Percentiles rank a stretch among this genome's conserved stretches.
phyloP scores from a whole-genome alignment of 1,284 basidiomycete genomes.

The Pterula multifida region DNA sequence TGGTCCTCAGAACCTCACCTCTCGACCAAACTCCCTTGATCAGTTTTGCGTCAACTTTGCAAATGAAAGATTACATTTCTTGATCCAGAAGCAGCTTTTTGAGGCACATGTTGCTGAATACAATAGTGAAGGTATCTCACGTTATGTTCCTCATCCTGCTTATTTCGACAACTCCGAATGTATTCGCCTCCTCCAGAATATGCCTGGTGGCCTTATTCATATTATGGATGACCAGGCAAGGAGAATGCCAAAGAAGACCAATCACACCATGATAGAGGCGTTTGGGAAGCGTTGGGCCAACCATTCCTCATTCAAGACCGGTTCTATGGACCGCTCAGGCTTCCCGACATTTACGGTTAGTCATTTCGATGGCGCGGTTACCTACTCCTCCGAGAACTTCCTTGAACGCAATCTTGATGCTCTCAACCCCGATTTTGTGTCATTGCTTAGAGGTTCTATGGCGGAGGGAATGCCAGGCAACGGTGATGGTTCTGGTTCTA shows the following conservation, averaged over 20 bases:
- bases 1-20: slow-evolving; percentile 82
- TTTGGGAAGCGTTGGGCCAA: slow-evolving; percentile 92
- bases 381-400: slow-evolving; percentile 86
- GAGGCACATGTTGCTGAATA: slow-evolving; percentile 77
- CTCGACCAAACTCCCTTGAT: slow-evolving; percentile 82
- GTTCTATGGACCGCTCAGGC: slow-evolving; percentile 65
- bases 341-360: slow-evolving; percentile 84
- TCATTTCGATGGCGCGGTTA: slow-evolving; percentile 86
- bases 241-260: slow-evolving; percentile 80
- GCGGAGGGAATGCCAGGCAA: slow-evolving; percentile 25
- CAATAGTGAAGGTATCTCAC: slow-evolving; percentile 71
- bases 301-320: slow-evolving; percentile 82
- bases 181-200: slow-evolving; percentile 76
- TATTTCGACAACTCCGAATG: slow-evolving; percentile 93
- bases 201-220: slow-evolving; percentile 85
- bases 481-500: slow-evolving; percentile 56
- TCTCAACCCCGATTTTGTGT: slow-evolving; percentile 88
- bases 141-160: slow-evolving; percentile 57
- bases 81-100: slow-evolving; percentile 72
- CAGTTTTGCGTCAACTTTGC: slow-evolving; percentile 96
- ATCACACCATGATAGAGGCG: slow-evolving; percentile 89
- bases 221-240: slow-evolving; percentile 97
- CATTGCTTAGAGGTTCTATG: slow-evolving; percentile 62
- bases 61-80: slow-evolving; percentile 82
- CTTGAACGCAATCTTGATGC: slow-evolving; percentile 84